Conservation (phyloP, 768 basidiomycete species). For the Podaxis pistillaris region DNA sequence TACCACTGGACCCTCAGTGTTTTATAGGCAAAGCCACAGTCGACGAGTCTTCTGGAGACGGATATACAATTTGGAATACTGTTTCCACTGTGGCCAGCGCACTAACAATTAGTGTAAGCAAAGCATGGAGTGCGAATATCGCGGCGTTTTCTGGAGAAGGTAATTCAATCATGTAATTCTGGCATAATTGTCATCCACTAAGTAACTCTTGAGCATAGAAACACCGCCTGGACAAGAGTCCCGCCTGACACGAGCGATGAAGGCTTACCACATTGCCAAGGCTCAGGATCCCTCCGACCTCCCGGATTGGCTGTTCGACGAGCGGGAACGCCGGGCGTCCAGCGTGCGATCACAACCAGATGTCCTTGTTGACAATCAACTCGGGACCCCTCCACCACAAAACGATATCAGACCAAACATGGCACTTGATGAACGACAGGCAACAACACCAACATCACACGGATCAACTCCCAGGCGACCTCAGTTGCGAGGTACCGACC, state of each 20-base stretch:
- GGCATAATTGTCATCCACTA: background rate
- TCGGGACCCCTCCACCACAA: constrained; percentile 2
- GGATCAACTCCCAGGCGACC: background rate
- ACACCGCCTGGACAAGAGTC: constrained; percentile 57
- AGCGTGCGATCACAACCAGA: constrained; percentile 17
- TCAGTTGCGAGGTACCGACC: constrained; percentile 33
- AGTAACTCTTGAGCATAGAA: constrained; percentile 26
- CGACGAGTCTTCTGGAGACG: constrained; percentile 1
- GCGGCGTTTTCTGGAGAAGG: constrained; percentile 44
- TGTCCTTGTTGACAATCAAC: constrained; percentile 16
- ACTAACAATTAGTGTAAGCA: constrained; percentile 55
- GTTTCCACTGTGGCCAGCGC: constrained; percentile 52
- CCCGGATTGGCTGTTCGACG: constrained; percentile 65
- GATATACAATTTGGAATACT: constrained; percentile 47
- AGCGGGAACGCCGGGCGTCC: constrained; percentile 44
- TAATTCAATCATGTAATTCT: constrained; percentile 19
- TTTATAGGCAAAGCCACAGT: background rate
- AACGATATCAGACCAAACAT: background rate
- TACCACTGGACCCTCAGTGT: background rate
- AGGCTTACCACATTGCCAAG: constrained; percentile 63
- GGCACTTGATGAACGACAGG: background rate
- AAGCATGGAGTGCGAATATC: constrained; percentile 52
- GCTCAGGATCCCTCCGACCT: constrained; percentile 56
- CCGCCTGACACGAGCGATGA: constrained; percentile 62
- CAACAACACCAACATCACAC: background rate